A percentile compares a stretch with the other conserved stretches of the same genome.
phyloP scores from a whole-genome alignment of 2,329 filamentous ascomycete species.

The Hortaea werneckii region DNA sequence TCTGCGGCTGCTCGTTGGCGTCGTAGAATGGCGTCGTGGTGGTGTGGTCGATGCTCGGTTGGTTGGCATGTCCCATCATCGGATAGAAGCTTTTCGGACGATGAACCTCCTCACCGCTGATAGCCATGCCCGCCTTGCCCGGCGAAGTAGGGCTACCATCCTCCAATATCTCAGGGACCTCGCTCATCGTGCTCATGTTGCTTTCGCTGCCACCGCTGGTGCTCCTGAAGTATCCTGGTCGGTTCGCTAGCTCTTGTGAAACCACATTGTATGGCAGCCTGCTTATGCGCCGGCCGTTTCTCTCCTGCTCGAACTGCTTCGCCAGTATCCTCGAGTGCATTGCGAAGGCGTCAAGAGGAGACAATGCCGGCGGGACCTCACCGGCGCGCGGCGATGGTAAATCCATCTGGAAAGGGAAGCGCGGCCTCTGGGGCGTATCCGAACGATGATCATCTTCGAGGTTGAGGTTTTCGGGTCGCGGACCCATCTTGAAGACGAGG shows the following conservation, averaged over 20 bases:
- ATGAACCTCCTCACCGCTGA: constrained; percentile 24
- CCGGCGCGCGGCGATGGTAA: constrained; percentile 41
- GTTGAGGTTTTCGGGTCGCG: constrained; percentile 17
- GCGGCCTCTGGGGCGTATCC: constrained; percentile 10
- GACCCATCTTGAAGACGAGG: constrained; percentile 14
- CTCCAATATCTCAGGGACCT: constrained; percentile 27
- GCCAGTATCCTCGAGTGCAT: constrained; percentile 81
- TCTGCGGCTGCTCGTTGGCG: constrained; percentile 11
- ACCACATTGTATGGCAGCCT: constrained; percentile 74
- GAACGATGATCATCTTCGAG: constrained; percentile 7
- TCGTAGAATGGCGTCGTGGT: constrained; percentile 17
- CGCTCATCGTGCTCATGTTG: constrained; percentile 24
- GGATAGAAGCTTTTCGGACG: constrained; percentile 27
- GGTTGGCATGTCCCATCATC: constrained; percentile 17
- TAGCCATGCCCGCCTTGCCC: constrained; percentile 2
- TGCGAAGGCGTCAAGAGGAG: constrained; percentile 90
- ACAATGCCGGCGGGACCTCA: constrained; percentile 73
- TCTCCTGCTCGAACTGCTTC: constrained; percentile 72
- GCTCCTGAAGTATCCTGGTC: constrained; percentile 73
- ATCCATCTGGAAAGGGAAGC: constrained; percentile 21
- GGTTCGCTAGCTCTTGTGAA: constrained; percentile 66
- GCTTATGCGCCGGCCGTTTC: constrained; percentile 69
- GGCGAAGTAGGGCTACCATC: constrained; percentile 27
- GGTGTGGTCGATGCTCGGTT: neutral
- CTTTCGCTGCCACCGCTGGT: constrained; percentile 46